Percentiles rank a stretch among this genome's conserved stretches.
phyloP scores from a whole-genome alignment of 306 rosid genomes.

The Citrullus colocynthis region DNA sequence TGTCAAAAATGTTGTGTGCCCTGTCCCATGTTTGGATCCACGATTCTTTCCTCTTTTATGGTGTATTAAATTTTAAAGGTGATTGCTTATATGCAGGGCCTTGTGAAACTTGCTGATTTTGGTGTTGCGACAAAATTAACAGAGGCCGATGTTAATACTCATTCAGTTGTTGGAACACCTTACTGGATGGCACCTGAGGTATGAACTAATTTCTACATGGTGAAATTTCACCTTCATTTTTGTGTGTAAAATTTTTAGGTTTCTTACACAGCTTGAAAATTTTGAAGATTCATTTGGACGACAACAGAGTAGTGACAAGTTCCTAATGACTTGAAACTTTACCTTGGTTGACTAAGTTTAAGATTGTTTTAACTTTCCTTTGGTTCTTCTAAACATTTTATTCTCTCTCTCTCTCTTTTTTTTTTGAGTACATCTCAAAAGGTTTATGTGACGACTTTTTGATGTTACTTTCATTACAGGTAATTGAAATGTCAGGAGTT shows the following conservation, averaged over 20 bases:
- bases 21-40: not conserved
- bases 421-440: not conserved
- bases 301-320: not conserved
- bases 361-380: not conserved
- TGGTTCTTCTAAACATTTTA: not conserved
- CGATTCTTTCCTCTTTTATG: not conserved
- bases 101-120: slow-evolving; percentile 99
- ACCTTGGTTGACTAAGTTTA: not conserved
- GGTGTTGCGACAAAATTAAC: slow-evolving; percentile 97
- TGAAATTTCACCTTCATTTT: not conserved
- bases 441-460: not conserved
- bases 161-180: slow-evolving; percentile 99
- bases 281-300: not conserved
- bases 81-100: slow-evolving; percentile 44
- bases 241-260: not conserved
- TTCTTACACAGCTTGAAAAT: not conserved
- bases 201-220: not conserved
- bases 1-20: not conserved
- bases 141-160: slow-evolving; percentile 97
- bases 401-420: too few relatives aligned
- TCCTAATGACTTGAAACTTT: not conserved
- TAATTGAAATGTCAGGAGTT: slow-evolving; percentile 98
- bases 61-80: not conserved
- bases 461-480: slow-evolving; percentile 37
- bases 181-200: slow-evolving; percentile 99